Evolutionary conservation across 2,329 filamentous ascomycete genomes (phyloP).

Genomic region (Pyrenophora graminea): DNA sequence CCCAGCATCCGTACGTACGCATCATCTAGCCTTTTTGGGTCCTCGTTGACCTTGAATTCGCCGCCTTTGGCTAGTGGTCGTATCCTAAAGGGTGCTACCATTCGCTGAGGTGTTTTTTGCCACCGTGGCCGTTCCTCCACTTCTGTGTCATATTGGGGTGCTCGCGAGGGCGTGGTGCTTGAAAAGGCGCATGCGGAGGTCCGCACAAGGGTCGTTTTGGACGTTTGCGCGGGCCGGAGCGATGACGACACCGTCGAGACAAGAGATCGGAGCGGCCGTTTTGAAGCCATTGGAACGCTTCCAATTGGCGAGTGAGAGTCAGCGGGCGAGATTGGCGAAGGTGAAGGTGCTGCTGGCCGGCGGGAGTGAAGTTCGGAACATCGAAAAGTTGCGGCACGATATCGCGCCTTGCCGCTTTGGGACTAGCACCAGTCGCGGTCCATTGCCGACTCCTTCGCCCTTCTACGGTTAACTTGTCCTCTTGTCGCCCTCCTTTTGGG

Average conservation of each 20-base stretch:
- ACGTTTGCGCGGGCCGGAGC: constrained; percentile 29
- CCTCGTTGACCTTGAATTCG: constrained; percentile 73
- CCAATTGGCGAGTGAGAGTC: constrained; percentile 17
- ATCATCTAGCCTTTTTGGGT: constrained; percentile 72
- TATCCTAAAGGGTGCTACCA: constrained; percentile 58
- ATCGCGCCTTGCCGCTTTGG: constrained; percentile 23
- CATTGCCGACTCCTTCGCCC: constrained; percentile 18
- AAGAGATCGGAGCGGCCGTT: constrained; percentile 47
- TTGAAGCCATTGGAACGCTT: constrained; percentile 53
- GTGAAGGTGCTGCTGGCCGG: constrained; percentile 11
- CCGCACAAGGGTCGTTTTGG: constrained; percentile 33
- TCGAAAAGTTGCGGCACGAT: constrained; percentile 38
- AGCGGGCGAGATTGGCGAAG: constrained; percentile 16
- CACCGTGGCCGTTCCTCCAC: constrained; percentile 51
- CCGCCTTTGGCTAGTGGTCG: constrained; percentile 60
- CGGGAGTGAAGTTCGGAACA: constrained; percentile 26
- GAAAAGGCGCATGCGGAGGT: constrained; percentile 46
- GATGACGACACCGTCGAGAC: constrained; percentile 32
- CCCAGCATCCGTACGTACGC: constrained; percentile 81
- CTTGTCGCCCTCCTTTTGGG: constrained; percentile 10
- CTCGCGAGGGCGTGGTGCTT: constrained; percentile 27
- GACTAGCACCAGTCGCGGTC: constrained; percentile 22
- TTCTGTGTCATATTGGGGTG: constrained; percentile 39
- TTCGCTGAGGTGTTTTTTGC: constrained; percentile 54
- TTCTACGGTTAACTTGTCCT: constrained; percentile 11